Evolutionary conservation across 1,139 yeast species (phyloP).

Genomic region (Hansenula lynferdii): DNA sequence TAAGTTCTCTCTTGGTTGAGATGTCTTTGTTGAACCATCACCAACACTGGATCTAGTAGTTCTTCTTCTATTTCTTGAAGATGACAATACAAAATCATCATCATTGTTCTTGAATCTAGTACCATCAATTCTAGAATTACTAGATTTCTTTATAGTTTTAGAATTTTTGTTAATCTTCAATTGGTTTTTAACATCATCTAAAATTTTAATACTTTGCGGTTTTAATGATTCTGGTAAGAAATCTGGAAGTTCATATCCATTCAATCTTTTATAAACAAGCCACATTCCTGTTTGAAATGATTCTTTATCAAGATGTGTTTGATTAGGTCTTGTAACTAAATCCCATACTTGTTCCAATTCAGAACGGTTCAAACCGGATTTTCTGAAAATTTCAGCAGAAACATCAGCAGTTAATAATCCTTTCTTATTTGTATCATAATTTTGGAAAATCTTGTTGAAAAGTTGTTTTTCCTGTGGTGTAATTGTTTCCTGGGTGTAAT

Average conservation of each 20-base stretch:
- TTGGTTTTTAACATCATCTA: constrained; percentile 54
- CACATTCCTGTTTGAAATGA: constrained; percentile 86
- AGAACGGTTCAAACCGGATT: constrained; percentile 80
- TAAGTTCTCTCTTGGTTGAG: constrained; percentile 15
- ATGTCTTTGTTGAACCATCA: constrained; percentile 1
- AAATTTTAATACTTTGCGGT: constrained; percentile 73
- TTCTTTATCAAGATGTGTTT: constrained; percentile 70
- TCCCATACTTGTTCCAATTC: constrained; percentile 93
- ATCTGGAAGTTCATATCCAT: constrained; percentile 70
- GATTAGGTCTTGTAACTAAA: constrained; percentile 62
- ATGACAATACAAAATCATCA: constrained; percentile 31
- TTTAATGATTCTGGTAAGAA: constrained; percentile 67
- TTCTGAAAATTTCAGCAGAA: constrained; percentile 83
- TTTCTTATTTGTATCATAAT: constrained; percentile 69
- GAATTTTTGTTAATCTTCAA: constrained; percentile 20
- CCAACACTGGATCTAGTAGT: constrained; percentile 7
- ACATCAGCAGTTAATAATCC: constrained; percentile 78
- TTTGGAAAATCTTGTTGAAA: constrained; percentile 81
- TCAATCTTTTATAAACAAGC: constrained; percentile 67
- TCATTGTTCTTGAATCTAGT: constrained; percentile 32
- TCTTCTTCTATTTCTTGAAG: constrained; percentile 23
- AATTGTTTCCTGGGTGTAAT: constrained; percentile 59
- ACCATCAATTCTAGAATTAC: constrained; percentile 20
- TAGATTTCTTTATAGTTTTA: constrained; percentile 16
- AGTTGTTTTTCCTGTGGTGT: constrained; percentile 80